Evolutionary conservation across 129 eudicot genomes (phyloP).

Genomic region (Kitagawia praeruptora): DNA sequence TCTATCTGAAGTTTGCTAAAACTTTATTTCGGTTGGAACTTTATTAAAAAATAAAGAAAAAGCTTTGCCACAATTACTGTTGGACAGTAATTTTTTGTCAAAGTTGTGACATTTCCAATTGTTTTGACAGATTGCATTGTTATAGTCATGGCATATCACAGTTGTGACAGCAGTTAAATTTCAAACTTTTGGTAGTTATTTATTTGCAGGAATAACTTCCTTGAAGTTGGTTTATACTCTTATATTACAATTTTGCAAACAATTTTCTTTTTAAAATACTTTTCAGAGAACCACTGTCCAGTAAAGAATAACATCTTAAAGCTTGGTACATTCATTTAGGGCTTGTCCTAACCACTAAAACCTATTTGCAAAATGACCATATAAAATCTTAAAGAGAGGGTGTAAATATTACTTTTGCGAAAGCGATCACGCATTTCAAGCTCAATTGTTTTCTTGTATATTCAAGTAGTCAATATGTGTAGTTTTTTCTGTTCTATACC

Average conservation of each 20-base stretch:
- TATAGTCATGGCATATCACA: neutral
- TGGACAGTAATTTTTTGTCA: neutral
- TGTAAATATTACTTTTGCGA: too few species aligned
- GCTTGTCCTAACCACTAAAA: too few species aligned
- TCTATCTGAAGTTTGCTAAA: neutral
- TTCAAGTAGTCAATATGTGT: neutral
- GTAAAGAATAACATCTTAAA: too few species aligned
- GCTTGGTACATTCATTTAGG: too few species aligned
- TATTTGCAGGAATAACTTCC: neutral
- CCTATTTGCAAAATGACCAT: too few species aligned
- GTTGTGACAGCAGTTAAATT: neutral
- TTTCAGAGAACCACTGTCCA: neutral
- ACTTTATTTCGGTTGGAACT: neutral
- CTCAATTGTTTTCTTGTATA: neutral
- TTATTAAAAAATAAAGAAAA: too few species aligned
- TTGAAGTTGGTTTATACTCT: neutral
- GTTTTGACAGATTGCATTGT: neutral
- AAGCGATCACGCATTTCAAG: too few species aligned
- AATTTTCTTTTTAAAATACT: neutral
- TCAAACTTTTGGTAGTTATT: neutral
- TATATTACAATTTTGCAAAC: neutral
- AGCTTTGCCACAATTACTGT: neutral
- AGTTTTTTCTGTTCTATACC: neutral
- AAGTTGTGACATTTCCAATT: neutral
- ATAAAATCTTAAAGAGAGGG: too few species aligned